Evolutionary conservation across 257 asterid genomes (phyloP).

Genomic region (Gentiana dahurica): DNA sequence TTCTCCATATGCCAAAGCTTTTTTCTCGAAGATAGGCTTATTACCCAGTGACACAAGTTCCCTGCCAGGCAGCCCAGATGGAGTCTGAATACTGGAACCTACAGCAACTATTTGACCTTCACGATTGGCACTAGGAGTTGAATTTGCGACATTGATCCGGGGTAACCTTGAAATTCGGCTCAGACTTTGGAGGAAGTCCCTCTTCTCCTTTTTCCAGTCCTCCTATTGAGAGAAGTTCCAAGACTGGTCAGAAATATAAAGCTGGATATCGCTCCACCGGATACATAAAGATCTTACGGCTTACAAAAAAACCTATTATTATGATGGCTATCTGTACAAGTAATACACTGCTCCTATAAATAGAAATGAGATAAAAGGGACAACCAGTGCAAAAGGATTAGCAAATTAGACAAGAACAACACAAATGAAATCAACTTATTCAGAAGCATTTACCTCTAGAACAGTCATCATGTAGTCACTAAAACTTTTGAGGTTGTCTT

Average conservation of each 20-base stretch:
- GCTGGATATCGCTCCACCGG: background rate
- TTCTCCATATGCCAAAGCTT: conserved; percentile 73
- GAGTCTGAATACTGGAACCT: conserved; percentile 47
- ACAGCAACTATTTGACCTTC: conserved; percentile 60
- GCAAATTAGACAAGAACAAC: no score
- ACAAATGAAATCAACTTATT: background rate
- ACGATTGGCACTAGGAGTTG: conserved; percentile 33
- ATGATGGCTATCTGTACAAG: no score
- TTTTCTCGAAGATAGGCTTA: conserved; percentile 56
- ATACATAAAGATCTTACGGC: no score
- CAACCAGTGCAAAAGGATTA: no score
- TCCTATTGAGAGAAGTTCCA: conserved; percentile 41
- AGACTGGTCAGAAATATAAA: conserved; percentile 1
- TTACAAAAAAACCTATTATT: no score
- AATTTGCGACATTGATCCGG: conserved; percentile 46
- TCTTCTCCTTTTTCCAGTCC: conserved; percentile 90
- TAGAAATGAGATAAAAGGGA: no score
- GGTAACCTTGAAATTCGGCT: conserved; percentile 81
- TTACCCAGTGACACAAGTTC: conserved; percentile 48
- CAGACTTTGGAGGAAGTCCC: conserved; percentile 85
- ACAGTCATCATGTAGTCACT: conserved; percentile 92
- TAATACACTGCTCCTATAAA: no score
- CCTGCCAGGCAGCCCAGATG: conserved; percentile 47
- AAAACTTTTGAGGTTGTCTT: conserved; percentile 80
- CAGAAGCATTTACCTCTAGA: conserved; percentile 54